Evolutionary conservation across 306 rosid genomes (phyloP).

Genomic region (Glycine latifolia): DNA sequence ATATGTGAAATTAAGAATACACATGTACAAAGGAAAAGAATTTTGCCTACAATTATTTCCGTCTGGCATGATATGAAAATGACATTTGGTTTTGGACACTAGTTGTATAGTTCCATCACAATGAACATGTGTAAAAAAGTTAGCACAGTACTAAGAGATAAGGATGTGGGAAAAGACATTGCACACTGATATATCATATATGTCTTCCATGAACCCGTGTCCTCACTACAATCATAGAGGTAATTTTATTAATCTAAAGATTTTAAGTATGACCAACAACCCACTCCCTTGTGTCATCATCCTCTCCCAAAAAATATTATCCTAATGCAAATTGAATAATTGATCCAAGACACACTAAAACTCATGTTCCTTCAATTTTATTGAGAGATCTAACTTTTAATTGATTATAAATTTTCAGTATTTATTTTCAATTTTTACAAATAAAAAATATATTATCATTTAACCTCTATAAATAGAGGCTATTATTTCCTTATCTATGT

Average conservation of each 20-base stretch:
- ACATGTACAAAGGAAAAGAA: not conserved
- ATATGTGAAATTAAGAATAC: too few species aligned
- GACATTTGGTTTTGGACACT: not conserved
- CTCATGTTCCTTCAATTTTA: not conserved
- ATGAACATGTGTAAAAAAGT: not conserved
- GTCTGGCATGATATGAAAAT: not conserved
- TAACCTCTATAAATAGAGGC: slow-evolving; percentile 25
- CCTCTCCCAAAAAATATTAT: not conserved
- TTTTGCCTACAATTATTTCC: not conserved
- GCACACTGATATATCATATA: not conserved
- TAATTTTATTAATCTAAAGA: not conserved
- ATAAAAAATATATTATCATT: too few species aligned
- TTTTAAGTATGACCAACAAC: not conserved
- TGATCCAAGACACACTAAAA: not conserved
- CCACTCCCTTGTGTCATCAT: not conserved
- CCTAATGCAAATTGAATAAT: not conserved
- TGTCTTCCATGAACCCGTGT: not conserved
- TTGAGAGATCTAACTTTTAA: too few species aligned
- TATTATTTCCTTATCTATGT: not conserved
- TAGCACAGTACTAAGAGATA: not conserved
- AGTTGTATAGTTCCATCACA: not conserved
- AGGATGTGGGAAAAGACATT: slow-evolving; percentile 22
- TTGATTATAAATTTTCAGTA: too few species aligned
- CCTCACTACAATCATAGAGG: not conserved
- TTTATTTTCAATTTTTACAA: too few species aligned